Conservation (phyloP, 768 basidiomycete genomes). For the Podaxis sp. region DNA sequence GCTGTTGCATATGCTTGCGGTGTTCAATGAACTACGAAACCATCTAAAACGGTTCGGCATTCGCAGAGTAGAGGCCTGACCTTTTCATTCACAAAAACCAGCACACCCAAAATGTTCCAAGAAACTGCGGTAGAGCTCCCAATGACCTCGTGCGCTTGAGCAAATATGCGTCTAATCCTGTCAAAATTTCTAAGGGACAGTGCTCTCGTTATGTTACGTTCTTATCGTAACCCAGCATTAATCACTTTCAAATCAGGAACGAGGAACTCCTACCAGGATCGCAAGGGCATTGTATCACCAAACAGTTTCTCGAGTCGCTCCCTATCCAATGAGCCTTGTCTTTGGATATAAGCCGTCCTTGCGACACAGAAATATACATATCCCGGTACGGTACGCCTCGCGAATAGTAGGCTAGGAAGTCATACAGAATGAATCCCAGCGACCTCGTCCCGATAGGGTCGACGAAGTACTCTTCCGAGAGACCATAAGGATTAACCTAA, state of each 20-base stretch:
- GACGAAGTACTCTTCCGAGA: constrained; percentile 41
- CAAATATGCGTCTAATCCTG: constrained; percentile 34
- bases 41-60: not conserved
- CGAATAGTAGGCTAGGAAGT: constrained; percentile 70
- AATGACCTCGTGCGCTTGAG: constrained; percentile 28
- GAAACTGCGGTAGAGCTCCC: constrained; percentile 20
- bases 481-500: constrained; percentile 63
- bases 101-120: constrained; percentile 24
- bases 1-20: not conserved
- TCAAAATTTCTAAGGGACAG: constrained; percentile 27
- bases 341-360: constrained; percentile 36
- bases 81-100: constrained; percentile 25
- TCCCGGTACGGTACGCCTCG: constrained; percentile 38
- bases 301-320: constrained; percentile 30
- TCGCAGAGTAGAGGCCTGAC: not conserved
- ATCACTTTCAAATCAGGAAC: not conserved
- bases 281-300: constrained; percentile 31
- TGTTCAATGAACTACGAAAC: constrained; percentile 3
- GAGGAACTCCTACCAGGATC: not conserved
- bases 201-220: constrained; percentile 39
- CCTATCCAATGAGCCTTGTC: constrained; percentile 26
- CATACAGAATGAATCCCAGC: constrained; percentile 59
- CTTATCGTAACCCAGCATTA: not conserved
- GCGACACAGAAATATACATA: constrained; percentile 39
- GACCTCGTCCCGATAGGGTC: constrained; percentile 48